Percentiles rank a stretch among this genome's conserved stretches.
phyloP scores from a whole-genome alignment of 2,329 filamentous ascomycete species.

The Colletotrichum coccodes region DNA sequence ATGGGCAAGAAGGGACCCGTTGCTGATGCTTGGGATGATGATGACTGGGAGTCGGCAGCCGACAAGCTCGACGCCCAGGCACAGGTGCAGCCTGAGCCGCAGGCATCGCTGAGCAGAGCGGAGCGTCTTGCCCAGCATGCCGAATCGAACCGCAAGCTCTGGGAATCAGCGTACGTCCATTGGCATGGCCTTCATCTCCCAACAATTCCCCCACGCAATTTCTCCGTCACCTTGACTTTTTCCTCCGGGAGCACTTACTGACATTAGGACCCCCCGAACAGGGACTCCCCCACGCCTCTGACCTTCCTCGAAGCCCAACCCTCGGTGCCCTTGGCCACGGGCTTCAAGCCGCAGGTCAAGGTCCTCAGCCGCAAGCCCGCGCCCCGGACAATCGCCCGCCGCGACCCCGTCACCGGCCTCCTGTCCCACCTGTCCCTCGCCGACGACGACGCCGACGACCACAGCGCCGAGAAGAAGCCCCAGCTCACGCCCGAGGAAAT shows the following conservation, averaged over 20 bases:
- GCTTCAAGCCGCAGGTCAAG: constrained; percentile 85
- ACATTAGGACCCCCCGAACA: constrained; percentile 44
- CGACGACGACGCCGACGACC: constrained; percentile 74
- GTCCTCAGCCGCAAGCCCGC: constrained; percentile 85
- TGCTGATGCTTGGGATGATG: constrained; percentile 87
- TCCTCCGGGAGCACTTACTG: neutral
- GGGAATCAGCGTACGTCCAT: constrained; percentile 82
- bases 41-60: constrained; percentile 87
- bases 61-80: constrained; percentile 62
- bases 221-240: neutral
- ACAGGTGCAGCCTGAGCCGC: constrained; percentile 44
- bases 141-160: constrained; percentile 85
- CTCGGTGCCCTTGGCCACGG: constrained; percentile 70
- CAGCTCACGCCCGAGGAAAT: constrained; percentile 81
- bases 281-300: constrained; percentile 78
- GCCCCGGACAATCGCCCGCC: constrained; percentile 66
- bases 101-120: constrained; percentile 70
- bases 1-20: constrained; percentile 61
- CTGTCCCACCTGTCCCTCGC: constrained; percentile 56
- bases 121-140: constrained; percentile 83
- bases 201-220: neutral
- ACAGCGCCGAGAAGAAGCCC: constrained; percentile 67
- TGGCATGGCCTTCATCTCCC: neutral
- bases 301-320: constrained; percentile 78
- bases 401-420: constrained; percentile 62